Conservation (phyloP, 345 rosid genomes). For the Sapria himalayana region DNA sequence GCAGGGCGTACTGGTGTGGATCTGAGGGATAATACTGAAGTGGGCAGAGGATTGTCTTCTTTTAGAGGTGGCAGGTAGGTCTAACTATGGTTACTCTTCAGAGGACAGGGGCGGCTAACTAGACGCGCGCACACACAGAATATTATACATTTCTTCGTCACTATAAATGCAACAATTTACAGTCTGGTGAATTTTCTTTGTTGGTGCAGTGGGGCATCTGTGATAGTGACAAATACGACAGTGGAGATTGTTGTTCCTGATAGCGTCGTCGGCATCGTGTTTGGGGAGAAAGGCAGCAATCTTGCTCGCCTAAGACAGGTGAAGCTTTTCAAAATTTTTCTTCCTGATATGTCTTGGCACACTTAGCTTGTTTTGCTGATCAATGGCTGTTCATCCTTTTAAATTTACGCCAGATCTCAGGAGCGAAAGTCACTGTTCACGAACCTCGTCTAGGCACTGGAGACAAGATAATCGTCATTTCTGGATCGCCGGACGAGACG, state of each 20-base stretch:
- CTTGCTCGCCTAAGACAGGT: slow-evolving; percentile 65
- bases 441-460: slow-evolving; percentile 54
- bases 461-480: slow-evolving; percentile 70
- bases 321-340: slow-evolving; percentile 3
- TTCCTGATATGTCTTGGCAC: neutral
- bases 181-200: slow-evolving; percentile 1
- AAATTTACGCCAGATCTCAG: slow-evolving; percentile 52
- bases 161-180: too few relatives aligned
- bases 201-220: slow-evolving; percentile 53
- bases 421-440: slow-evolving; percentile 77
- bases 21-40: slow-evolving; percentile 25
- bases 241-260: slow-evolving; percentile 71
- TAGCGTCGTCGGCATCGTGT: slow-evolving; percentile 46
- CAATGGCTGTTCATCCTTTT: slow-evolving; percentile 2
- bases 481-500: slow-evolving; percentile 89
- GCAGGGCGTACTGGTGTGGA: slow-evolving; percentile 26
- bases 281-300: slow-evolving; percentile 70
- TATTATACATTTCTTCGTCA: too few relatives aligned
- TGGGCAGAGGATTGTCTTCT: slow-evolving; percentile 31
- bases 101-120: too few relatives aligned
- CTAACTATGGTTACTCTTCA: too few relatives aligned
- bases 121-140: too few relatives aligned
- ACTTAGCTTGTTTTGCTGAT: neutral
- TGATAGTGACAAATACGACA: slow-evolving; percentile 65
- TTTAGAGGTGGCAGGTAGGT: slow-evolving; percentile 30